Evolutionary conservation across 306 rosid genomes (phyloP).

Genomic region (Begonia loranthoides): DNA sequence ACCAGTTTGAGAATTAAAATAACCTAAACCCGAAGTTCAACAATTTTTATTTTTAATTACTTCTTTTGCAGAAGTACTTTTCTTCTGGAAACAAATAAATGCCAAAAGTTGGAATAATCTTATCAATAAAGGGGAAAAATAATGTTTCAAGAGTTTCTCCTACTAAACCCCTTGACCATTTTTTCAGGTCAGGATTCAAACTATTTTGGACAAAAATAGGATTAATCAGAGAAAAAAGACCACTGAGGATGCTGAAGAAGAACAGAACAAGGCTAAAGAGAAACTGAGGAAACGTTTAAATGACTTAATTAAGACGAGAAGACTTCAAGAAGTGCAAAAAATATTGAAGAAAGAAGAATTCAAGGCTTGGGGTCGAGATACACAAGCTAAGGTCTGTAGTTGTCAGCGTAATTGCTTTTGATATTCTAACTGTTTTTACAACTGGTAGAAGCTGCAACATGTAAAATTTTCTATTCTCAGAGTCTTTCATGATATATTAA

Average conservation of each 20-base stretch:
- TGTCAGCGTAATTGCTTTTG: background rate
- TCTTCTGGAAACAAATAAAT: too few relatives aligned
- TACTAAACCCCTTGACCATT: too few relatives aligned
- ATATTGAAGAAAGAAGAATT: slow-evolving; percentile 46
- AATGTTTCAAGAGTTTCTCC: too few relatives aligned
- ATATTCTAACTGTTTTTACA: background rate
- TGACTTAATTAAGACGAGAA: slow-evolving; percentile 39
- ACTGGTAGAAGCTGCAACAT: background rate
- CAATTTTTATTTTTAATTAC: too few relatives aligned
- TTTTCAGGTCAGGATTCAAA: slow-evolving; percentile 49
- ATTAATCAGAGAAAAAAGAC: slow-evolving; percentile 22
- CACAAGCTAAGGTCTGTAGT: slow-evolving; percentile 60
- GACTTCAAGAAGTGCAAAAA: slow-evolving; percentile 39
- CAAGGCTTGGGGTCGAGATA: slow-evolving; percentile 61
- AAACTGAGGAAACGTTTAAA: slow-evolving; percentile 46
- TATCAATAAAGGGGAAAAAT: too few relatives aligned
- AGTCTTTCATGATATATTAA: slow-evolving; percentile 12
- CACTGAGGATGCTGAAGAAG: slow-evolving; percentile 24
- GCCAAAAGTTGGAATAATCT: too few relatives aligned
- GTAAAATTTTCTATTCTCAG: slow-evolving; percentile 4
- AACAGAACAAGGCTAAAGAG: slow-evolving; percentile 38
- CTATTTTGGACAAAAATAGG: slow-evolving; percentile 52
- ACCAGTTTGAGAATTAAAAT: too few relatives aligned
- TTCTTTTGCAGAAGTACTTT: too few relatives aligned
- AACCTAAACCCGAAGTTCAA: too few relatives aligned